Evolutionary conservation across 1,284 basidiomycete species (phyloP), one percentile per base, ranked within the genome.

Genomic region (Pyrrhoderma noxium): DNA sequence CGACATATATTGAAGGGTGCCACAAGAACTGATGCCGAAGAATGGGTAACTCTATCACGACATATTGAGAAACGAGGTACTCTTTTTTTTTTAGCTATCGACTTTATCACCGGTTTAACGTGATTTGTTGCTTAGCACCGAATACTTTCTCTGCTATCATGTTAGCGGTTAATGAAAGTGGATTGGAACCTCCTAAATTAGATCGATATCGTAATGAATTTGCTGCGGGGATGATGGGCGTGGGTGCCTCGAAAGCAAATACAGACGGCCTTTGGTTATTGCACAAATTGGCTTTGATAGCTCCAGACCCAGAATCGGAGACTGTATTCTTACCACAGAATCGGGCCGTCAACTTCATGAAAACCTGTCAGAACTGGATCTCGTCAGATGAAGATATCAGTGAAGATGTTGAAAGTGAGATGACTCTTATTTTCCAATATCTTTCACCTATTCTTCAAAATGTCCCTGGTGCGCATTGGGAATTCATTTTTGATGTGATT

Each of bases 381-480:
- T 66, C 79, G 0, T 82, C 81, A 7, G 90, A 91, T 46, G 87
- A 85, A 14, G 81, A 86, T 11, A 64, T 80, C 2, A 79, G 81
- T 18, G 88, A 85, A 49, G 80, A 89, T 56, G 73, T 94, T 1
- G 85, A 94, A 60, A 80, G 79, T 48, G 79, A 77, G 45, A 80
- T 96, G 67, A 82, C 87, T 0, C 68, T 82, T 54, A 65, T 97
- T 0, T 91, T 93, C 61, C 67, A 77, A 35, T 75, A 88, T 53
- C 71, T 99, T 1, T 85, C 84, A 1, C 93, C 95, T 0, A 88
- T 98, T 45, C 70, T 99, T 48, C 93, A 98, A 65, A 88, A 82
- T 60, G 74, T 97, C 0, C 72, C 80, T 3, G 96, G 96, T 0
- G 74, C 76, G 0, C 96, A 98, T 65, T 95, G 95, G 90, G 89